These are phyloP conservation scores for Pseudogymnoascus sp. DNA, from an alignment of 2,329 filamentous ascomycete genomes.

Conservation along the genomic window DNA sequence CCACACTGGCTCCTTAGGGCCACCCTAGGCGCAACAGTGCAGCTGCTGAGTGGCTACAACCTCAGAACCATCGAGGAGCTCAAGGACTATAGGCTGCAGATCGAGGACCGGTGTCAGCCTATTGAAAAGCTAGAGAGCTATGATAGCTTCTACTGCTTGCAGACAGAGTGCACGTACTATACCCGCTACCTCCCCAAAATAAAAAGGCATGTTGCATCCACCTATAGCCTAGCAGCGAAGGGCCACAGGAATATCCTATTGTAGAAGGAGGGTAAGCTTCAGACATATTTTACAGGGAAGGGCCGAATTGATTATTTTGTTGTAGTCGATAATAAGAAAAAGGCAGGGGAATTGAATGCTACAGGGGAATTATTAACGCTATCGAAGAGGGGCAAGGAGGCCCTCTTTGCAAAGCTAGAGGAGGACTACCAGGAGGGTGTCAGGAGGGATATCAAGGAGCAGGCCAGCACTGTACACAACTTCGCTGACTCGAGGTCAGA, in stretches of 20 bases:
- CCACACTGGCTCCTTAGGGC: too few relatives aligned
- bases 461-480: conserved; percentile 12
- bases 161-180: too few relatives aligned
- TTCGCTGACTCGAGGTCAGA: conserved; percentile 11
- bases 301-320: conserved; percentile 11
- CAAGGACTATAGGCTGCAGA: not conserved
- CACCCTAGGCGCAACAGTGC: not conserved
- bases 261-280: too few relatives aligned
- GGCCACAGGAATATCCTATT: too few relatives aligned
- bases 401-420: conserved; percentile 13
- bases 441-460: conserved; percentile 11
- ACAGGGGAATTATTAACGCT: not conserved
- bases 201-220: too few relatives aligned
- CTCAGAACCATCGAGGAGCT: conserved; percentile 6
- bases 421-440: conserved; percentile 10
- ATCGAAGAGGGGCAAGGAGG: conserved; percentile 11
- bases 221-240: too few relatives aligned
- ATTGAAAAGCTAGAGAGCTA: too few relatives aligned
- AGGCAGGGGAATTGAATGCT: not conserved
- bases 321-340: not conserved
- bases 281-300: too few relatives aligned
- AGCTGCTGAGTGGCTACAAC: conserved; percentile 6
- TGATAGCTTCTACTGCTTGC: too few relatives aligned
- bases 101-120: too few relatives aligned
- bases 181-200: too few relatives aligned